A percentile compares a stretch with the other conserved stretches of the same genome.
These are phyloP conservation scores for Auricularia sp. DNA, from an alignment of 768 basidiomycete species.

Conservation along the genomic window DNA sequence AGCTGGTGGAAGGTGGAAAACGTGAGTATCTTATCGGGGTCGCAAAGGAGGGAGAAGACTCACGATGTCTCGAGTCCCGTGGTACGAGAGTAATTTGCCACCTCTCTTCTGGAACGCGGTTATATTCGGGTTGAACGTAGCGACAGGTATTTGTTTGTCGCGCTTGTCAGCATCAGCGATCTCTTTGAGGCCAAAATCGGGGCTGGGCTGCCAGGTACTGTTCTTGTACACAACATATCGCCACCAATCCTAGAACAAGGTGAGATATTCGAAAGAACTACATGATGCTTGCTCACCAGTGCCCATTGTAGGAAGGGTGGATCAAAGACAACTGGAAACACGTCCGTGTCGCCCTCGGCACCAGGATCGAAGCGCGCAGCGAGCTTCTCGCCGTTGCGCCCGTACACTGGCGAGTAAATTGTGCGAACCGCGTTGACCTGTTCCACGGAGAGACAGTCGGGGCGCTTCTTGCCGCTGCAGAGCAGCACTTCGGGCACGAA, in stretches of 20 bases:
- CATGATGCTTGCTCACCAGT: too few species aligned
- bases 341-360: slow-evolving; percentile 12
- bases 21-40: too few species aligned
- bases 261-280: too few species aligned
- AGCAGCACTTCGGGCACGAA: slow-evolving; percentile 21
- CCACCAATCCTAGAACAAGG: background rate
- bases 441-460: slow-evolving; percentile 16
- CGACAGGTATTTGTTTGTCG: background rate
- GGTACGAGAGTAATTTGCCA: slow-evolving; percentile 19
- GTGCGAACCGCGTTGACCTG: slow-evolving; percentile 19
- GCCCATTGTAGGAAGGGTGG: too few species aligned
- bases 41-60: background rate
- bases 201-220: too few species aligned
- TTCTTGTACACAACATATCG: too few species aligned
- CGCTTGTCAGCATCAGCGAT: slow-evolving; percentile 12
- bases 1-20: slow-evolving; percentile 10
- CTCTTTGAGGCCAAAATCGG: background rate
- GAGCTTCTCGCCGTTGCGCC: slow-evolving; percentile 15
- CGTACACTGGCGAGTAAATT: slow-evolving; percentile 19
- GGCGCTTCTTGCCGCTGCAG: slow-evolving; percentile 9
- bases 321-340: background rate
- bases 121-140: too few species aligned
- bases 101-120: slow-evolving; percentile 8
- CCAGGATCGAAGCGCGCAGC: slow-evolving; percentile 20
- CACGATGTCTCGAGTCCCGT: slow-evolving; percentile 5